Base-by-base conservation (phyloP, 192 early-diverging fungal genomes). In the Coemansia sp. region DNA sequence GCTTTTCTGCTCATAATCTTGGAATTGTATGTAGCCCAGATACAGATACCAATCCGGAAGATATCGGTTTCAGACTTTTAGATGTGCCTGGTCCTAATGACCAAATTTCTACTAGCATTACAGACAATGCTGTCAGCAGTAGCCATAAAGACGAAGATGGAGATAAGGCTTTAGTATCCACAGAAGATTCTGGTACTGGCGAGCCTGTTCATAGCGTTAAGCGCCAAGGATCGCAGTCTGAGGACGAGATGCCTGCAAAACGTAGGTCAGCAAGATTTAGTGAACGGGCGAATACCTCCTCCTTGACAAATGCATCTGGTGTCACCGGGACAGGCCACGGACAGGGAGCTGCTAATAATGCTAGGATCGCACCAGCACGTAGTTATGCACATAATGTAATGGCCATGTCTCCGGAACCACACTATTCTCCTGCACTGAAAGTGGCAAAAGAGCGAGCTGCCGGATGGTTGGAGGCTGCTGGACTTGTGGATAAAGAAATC, bases 181-280 rank as follows among this genome's bases (percentile, higher is more conserved):
- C 45, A 0, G 70, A 45, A 10, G 15, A 42, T n/a, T 15, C 49
- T 1, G 44, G 43, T 19, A 21, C 10, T 16, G 23, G 40, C 52
- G 58, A 66, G 8, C 23, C 12, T 9, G 21, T 8, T 38, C 61
- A 32, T 9, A 40, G 58, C 13, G 40, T 43, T 32, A 73, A 73
- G 65, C 74, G 71, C 15, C 67, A 40, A 12, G 68, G 72, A 48
- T 71, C 79, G 40, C 56, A 44, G 13, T 82, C 80, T n/a, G 75
- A 72, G 15, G 80, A 82, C 43, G 80, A 82, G 41, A 68, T 74
- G 58, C 80, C 80, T 12, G 65, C 59, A 10, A 82, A 82, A 26
- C 71, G 80, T n/a, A 65, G 80, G 39, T 82, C 80, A 32, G 69
- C 75, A 18, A 61, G 80, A 32, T 82, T 82, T 65, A 77, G 66